Base-by-base conservation (phyloP, 2,329 filamentous ascomycete species). In the Cadophora luteo-olivacea region DNA sequence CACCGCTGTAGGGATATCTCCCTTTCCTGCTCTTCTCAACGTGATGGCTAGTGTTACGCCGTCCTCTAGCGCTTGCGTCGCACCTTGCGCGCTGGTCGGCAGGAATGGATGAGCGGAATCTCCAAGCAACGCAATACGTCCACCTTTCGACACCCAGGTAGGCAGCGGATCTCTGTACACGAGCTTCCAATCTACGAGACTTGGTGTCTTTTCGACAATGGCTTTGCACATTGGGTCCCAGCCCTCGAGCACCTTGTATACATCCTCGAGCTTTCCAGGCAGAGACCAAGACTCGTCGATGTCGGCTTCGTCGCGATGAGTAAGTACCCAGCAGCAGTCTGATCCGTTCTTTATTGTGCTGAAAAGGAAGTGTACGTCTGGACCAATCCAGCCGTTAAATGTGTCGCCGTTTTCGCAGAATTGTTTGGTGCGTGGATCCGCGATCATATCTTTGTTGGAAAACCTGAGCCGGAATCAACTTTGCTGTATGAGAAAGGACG, bases 51-150 rank as follows among this genome's bases (percentile, higher is more conserved):
- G 61, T 0, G 78, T 78, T 0, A 76, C 80, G 3, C 79, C 80
- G 68, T 82, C 80, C 68, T 82, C 80, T 22, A 81, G 76, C 0
- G 80, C 80, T 73, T 79, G 78, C 33, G 79, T 80, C 5, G 89
- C 89, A 4, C 89, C 89, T 76, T 92, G 89, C 62, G 86, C 89
- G 75, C 91, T 89, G 70, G 91, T 85, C 1, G 89, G 88, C 84
- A 91, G 86, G 85, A 89, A 89, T 1, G 89, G 89, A 74, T 91
- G 89, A 1, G 84, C 89, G 4, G 90, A 89, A 73, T 92, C 89
- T 7, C 90, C 90, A 16, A 92, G 77, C 0, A 92, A 79, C 55
- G 64, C 69, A 33, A 77, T 73, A 16, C 72, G 63, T 11, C 73
- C 45, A 72, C 77, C 24, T 77, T 70, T 38, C 69, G 75, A 49